Conservation (phyloP, 2,329 filamentous ascomycete genomes). For the Verticillium isaacii region DNA sequence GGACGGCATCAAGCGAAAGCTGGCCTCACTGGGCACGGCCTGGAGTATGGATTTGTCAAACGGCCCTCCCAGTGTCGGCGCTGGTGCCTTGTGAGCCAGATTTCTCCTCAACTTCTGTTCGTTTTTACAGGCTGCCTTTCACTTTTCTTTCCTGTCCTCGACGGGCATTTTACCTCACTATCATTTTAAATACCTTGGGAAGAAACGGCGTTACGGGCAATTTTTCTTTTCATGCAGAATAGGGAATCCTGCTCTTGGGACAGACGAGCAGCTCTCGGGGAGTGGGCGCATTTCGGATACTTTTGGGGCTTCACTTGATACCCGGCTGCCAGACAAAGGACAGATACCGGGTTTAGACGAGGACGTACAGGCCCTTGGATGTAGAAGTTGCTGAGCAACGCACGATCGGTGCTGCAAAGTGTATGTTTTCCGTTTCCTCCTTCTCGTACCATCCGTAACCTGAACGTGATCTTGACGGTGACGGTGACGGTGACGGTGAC, state of each 20-base stretch:
- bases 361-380: too few species aligned
- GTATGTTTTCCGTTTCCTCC: too few species aligned
- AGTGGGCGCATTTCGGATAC: not conserved
- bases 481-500: too few species aligned
- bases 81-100: not conserved
- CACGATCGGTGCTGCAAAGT: too few species aligned
- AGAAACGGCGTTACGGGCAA: not conserved
- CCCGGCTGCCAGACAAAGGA: too few species aligned
- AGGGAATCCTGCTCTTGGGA: not conserved
- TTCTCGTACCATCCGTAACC: too few species aligned
- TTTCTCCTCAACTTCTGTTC: not conserved
- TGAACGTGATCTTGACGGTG: too few species aligned
- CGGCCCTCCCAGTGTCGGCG: slow-evolving; percentile 4
- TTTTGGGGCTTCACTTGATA: too few species aligned
- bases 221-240: not conserved
- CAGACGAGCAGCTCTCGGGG: too few species aligned
- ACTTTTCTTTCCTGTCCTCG: not conserved
- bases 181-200: not conserved
- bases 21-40: slow-evolving; percentile 28
- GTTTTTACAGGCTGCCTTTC: not conserved
- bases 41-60: slow-evolving; percentile 29
- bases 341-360: too few species aligned
- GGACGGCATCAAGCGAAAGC: slow-evolving; percentile 38
- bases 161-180: not conserved
- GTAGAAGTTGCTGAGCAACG: too few species aligned